phyloP scores from a whole-genome alignment of 176 grass and related monocot species.

The Echinochloa phyllopogon region DNA sequence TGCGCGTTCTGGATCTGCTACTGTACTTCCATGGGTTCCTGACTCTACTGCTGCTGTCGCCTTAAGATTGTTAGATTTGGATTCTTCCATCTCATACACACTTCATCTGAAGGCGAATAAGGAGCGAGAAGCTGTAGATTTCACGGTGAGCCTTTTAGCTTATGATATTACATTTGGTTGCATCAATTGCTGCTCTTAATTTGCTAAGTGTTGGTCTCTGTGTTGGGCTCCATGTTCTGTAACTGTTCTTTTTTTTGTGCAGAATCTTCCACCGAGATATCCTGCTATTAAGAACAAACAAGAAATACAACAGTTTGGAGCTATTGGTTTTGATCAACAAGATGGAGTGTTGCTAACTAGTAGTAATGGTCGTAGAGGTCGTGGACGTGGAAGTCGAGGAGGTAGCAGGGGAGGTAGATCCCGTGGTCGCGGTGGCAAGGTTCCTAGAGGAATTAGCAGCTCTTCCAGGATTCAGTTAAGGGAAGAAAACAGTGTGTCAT shows the following conservation, averaged over 20 bases:
- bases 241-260: conserved; percentile 24
- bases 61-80: conserved; percentile 78
- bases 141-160: conserved; percentile 60
- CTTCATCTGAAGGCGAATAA: conserved; percentile 56
- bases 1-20: conserved; percentile 47
- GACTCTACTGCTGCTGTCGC: conserved; percentile 73
- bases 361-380: conserved; percentile 64
- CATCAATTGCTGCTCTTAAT: neutral
- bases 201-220: neutral
- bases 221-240: neutral
- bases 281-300: conserved; percentile 58
- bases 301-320: conserved; percentile 47
- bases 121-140: conserved; percentile 61
- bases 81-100: conserved; percentile 74
- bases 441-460: conserved; percentile 62
- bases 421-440: conserved; percentile 70
- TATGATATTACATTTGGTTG: conserved; percentile 12
- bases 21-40: conserved; percentile 88
- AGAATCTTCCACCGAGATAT: conserved; percentile 80
- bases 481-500: conserved; percentile 44
- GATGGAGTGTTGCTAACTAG: conserved; percentile 45
- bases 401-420: conserved; percentile 62
- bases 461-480: conserved; percentile 44
- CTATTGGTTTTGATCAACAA: conserved; percentile 57
- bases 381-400: conserved; percentile 74